Percentiles rank a stretch among this genome's conserved stretches.
These are phyloP conservation scores for Penium margaritaceum DNA, from an alignment of 139 green algal genomes.

Conservation along the genomic window DNA sequence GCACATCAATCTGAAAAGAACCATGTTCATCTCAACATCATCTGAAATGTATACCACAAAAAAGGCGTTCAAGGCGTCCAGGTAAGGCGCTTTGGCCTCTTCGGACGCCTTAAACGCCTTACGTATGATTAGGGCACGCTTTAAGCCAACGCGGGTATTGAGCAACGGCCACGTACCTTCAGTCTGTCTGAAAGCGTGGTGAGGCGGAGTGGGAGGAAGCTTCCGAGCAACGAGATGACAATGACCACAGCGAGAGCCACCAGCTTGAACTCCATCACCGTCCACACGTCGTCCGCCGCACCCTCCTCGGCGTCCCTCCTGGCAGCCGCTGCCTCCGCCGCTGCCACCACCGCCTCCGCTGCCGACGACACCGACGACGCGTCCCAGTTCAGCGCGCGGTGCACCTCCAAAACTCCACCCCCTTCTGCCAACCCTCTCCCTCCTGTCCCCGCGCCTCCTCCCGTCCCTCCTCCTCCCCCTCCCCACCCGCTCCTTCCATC, in stretches of 20 bases:
- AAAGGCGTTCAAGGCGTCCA: not conserved
- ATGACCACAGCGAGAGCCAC: slow-evolving; percentile 6
- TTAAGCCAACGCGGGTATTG: not conserved
- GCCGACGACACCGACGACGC: no score
- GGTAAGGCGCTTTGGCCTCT: not conserved
- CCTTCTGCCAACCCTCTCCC: no score
- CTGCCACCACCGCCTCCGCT: not conserved
- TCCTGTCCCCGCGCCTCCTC: no score
- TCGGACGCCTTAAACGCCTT: not conserved
- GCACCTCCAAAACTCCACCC: no score
- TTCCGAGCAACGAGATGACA: slow-evolving; percentile 20
- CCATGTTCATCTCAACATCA: no score
- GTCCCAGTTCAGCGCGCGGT: no score
- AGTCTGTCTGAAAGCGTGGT: slow-evolving; percentile 8
- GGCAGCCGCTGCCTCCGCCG: not conserved
- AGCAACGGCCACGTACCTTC: slow-evolving; percentile 3
- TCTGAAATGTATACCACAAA: not conserved
- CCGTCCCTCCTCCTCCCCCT: no score
- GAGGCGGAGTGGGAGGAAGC: slow-evolving; percentile 30
- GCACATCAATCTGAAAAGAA: no score
- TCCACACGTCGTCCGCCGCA: no score
- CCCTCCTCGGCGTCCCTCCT: not conserved
- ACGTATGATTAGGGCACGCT: not conserved
- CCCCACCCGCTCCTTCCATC: no score
- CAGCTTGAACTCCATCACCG: slow-evolving; percentile 24